These are phyloP conservation scores for Chytriomyces sp. DNA, from an alignment of 192 early-diverging fungal genomes.

Conservation along the genomic window DNA sequence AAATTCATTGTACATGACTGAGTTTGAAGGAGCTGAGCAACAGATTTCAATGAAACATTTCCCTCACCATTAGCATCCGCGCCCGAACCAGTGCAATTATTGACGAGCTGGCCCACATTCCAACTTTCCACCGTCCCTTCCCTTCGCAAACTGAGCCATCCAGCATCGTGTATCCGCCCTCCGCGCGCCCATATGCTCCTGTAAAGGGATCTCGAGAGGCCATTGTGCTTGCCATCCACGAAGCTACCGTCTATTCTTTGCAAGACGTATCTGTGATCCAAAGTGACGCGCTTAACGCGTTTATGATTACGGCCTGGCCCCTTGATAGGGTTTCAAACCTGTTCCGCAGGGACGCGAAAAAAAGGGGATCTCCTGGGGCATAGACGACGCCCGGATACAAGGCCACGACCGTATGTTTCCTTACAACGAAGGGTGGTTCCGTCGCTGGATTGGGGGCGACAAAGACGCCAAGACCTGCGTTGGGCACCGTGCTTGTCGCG, in stretches of 20 bases:
- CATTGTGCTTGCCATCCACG: constrained; percentile 24
- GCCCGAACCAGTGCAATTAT: constrained; percentile 1
- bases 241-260: constrained; percentile 21
- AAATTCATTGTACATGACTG: constrained; percentile 33
- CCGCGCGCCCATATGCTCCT: constrained; percentile 23
- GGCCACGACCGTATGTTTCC: constrained; percentile 11
- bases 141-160: constrained; percentile 7
- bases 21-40: background rate
- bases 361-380: constrained; percentile 9
- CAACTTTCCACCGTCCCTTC: background rate
- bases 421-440: background rate
- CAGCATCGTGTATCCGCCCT: constrained; percentile 12
- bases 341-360: constrained; percentile 26
- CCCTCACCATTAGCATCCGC: background rate
- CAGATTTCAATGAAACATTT: background rate
- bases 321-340: too few relatives aligned
- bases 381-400: constrained; percentile 29
- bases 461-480: constrained; percentile 21
- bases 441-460: background rate
- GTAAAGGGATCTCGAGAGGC: constrained; percentile 24
- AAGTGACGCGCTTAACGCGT: too few relatives aligned
- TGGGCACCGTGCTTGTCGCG: background rate
- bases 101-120: constrained; percentile 31
- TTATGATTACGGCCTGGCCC: too few relatives aligned
- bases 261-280: constrained; percentile 19